Base-by-base conservation (phyloP, 2,329 filamentous ascomycete species). In the Cercospora zeina region DNA sequence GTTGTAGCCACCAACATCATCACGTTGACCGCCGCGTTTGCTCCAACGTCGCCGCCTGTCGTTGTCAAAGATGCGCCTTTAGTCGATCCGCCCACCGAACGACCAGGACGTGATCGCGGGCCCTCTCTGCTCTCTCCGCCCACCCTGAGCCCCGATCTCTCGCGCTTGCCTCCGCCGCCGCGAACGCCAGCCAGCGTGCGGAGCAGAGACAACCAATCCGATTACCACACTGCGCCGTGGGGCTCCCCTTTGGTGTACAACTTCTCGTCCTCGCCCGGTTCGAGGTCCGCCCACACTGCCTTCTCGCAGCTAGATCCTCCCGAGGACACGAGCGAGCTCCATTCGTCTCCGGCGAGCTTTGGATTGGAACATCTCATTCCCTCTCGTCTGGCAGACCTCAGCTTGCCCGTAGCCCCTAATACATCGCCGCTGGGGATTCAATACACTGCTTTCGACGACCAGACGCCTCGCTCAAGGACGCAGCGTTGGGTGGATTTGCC, bases 211-310 rank as follows among this genome's bases (percentile, higher is more conserved):
- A 67, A 69, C 57, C 67, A 66, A 45, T 74, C 73, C 2, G 71
- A 72, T 16, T 75, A 74, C 66, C 74, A 85, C 72, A 95, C 91
- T 51, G 89, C 91, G 54, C 93, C 89, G 74, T 96, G 93, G 92
- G 93, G 93, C 61, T 96, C 92, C 58, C 93, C 93, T 21, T 96
- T 96, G 77, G 61, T 59, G 33, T 58, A 58, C 34, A 87, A 89
- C 59, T 83, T 83, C 65, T 83, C 88, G 39, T 79, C 82, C 11
- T 88, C 72, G 30, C 65, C 74, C 11, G 62, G 70, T 19, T 70
- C 73, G 19, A 61, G 65, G 51, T 71, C 73, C 9, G 71, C 69
- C 54, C 71, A 70, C 53, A 73, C 72, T 37, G 72, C 69, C 21
- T 65, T 69, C 31, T 71, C 72, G 24, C 71, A 72, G 58, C 71